phyloP scores from a whole-genome alignment of 441 rosid species.

The Gossypium davidsonii region DNA sequence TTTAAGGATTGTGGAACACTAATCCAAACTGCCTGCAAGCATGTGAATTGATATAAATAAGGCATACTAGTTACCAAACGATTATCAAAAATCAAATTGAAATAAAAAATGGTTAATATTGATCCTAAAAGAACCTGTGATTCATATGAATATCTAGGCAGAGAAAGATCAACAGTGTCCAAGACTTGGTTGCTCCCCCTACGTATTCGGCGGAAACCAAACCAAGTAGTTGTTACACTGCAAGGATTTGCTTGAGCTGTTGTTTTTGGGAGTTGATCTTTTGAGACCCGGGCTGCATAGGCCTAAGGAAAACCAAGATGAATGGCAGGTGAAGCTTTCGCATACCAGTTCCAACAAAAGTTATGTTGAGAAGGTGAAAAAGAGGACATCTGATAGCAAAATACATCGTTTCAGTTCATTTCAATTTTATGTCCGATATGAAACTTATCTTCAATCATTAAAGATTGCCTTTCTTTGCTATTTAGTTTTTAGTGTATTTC shows the following conservation, averaged over 20 bases:
- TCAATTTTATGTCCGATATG: background rate
- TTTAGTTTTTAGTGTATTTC: background rate
- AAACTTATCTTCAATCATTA: background rate
- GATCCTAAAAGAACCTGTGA: conserved; percentile 52
- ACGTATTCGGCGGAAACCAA: conserved; percentile 59
- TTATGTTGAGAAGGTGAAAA: conserved; percentile 6
- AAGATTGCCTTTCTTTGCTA: background rate
- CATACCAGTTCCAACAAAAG: background rate
- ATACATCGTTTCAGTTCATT: background rate
- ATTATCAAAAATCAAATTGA: background rate
- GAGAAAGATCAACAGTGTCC: conserved; percentile 58
- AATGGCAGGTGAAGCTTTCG: conserved; percentile 13
- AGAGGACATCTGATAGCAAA: conserved; percentile 12
- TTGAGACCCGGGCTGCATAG: conserved; percentile 39
- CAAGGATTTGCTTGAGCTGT: conserved; percentile 71
- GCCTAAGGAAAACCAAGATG: conserved; percentile 39
- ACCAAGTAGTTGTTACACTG: conserved; percentile 78
- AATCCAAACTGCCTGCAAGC: conserved; percentile 81
- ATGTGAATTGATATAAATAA: conserved; percentile 11
- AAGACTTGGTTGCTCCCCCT: conserved; percentile 43
- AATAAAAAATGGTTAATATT: conserved; percentile 9
- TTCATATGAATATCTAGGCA: conserved; percentile 71
- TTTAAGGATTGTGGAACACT: conserved; percentile 60
- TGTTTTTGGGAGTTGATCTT: conserved; percentile 44
- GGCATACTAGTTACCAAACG: background rate